Evolutionary conservation across 192 early-diverging fungal species (phyloP).

Genomic region (Mortierella claussenii): DNA sequence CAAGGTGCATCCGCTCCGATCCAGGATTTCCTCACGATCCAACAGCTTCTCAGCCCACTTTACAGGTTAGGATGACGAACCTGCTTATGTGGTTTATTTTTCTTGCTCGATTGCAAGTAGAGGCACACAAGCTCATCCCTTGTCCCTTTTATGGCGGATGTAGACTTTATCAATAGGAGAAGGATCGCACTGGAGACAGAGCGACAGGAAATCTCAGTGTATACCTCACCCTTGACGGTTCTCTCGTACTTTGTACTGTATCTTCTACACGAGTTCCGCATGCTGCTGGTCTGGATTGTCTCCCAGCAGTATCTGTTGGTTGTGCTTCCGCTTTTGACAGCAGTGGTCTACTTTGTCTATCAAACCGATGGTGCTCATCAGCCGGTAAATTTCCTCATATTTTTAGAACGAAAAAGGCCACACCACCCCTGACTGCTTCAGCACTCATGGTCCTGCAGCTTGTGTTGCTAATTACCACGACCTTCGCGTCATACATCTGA

Average conservation of each 20-base stretch:
- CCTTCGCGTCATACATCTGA: no score
- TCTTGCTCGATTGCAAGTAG: no score
- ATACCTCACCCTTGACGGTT: conserved; percentile 60
- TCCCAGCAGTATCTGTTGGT: conserved; percentile 52
- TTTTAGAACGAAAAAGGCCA: conserved; percentile 21
- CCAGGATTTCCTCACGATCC: conserved; percentile 29
- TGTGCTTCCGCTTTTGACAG: conserved; percentile 37
- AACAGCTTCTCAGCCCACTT: conserved; percentile 52
- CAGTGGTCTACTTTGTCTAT: conserved; percentile 56
- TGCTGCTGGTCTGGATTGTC: conserved; percentile 46
- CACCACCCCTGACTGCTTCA: no score
- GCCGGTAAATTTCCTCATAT: conserved; percentile 53
- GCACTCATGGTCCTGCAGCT: no score
- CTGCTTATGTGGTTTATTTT: neutral
- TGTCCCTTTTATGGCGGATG: no score
- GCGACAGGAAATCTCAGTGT: conserved; percentile 56
- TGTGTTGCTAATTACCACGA: no score
- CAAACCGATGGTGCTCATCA: conserved; percentile 69
- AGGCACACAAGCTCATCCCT: neutral
- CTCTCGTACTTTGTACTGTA: conserved; percentile 60
- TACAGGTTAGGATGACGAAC: conserved; percentile 22
- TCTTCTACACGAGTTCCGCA: conserved; percentile 52
- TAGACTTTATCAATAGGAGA: conserved; percentile 58
- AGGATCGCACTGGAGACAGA: conserved; percentile 52
- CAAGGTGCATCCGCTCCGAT: conserved; percentile 13